Evolutionary conservation across 129 eudicot genomes (phyloP), one percentile per base, ranked within the genome.

Genomic region (Mikania micrantha): DNA sequence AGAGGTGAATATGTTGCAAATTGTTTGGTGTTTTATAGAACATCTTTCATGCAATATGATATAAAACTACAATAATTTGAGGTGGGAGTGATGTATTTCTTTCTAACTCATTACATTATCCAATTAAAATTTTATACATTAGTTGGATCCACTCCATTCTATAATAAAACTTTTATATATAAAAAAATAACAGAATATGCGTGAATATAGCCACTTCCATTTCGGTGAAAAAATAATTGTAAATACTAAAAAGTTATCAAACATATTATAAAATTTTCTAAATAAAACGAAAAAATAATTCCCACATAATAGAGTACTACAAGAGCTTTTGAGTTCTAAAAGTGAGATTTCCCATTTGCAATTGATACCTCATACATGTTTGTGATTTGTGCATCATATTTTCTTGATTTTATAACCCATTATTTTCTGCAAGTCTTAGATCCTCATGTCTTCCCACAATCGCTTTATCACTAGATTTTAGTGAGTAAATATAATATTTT

Each of bases 341-440:
- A 68, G 80, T 48, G 80, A 76, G 80, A 76, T 76, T 76, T 69
- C 31, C 65, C 75, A 76, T 76, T 68, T 68, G 64, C 39, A 68
- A 58, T 39, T 34, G 49, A 35, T 22, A 29, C 34, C 4, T 29
- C 4, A n/a, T n/a, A 34, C 40, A 68, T 48, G 60, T 75, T 70
- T 68, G 75, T 68, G 68, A 49, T 59, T 76, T 69, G 57, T 68
- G 64, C 58, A 38, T 60, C 56, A 60, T 76, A 60, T 76, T 67
- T 75, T 48, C 70, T 76, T 76, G 74, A 76, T 68, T 15, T 28
- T 60, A 3, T 49, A 69, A 59, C 69, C 74, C 28, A 22, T 67
- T 58, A 47, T 56, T 58, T 32, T 40, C 53, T 48, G 38, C 17
- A 24, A 22, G 52, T 60, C 77, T 44, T 60, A 36, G 74, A 67